Evolutionary conservation across 305 asterid species (phyloP).

Genomic region (Fraxinus platypoda): DNA sequence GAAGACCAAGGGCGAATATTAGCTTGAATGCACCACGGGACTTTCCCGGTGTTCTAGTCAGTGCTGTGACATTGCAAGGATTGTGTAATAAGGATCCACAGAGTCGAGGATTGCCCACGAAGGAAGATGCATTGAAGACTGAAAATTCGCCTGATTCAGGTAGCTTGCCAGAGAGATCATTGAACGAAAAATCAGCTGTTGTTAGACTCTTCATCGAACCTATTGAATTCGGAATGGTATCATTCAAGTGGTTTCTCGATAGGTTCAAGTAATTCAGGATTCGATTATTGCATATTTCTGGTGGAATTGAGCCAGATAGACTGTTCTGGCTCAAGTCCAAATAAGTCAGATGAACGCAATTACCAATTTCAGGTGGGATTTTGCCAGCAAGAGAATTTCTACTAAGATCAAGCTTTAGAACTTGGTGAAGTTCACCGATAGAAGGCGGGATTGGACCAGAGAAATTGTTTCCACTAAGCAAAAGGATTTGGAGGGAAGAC

Average conservation of each 20-base stretch:
- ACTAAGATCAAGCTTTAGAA: constrained; percentile 68
- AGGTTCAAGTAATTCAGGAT: constrained; percentile 78
- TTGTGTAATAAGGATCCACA: constrained; percentile 63
- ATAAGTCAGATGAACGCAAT: constrained; percentile 40
- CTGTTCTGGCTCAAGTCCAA: constrained; percentile 81
- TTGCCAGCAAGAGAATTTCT: constrained; percentile 54
- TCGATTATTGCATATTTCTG: constrained; percentile 54
- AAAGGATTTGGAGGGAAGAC: constrained; percentile 64
- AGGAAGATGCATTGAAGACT: constrained; percentile 73
- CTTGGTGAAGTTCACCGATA: constrained; percentile 67
- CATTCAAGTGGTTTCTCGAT: constrained; percentile 72
- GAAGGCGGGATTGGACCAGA: constrained; percentile 78
- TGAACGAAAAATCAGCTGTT: constrained; percentile 91
- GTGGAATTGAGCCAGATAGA: constrained; percentile 70
- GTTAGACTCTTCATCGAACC: constrained; percentile 85
- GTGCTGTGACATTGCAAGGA: constrained; percentile 52
- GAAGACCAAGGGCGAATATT: constrained; percentile 67
- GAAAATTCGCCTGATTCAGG: constrained; percentile 88
- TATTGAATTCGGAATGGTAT: constrained; percentile 61
- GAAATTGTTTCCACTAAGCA: constrained; percentile 64
- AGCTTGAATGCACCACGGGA: constrained; percentile 66
- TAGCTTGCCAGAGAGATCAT: constrained; percentile 71
- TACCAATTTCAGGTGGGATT: not conserved
- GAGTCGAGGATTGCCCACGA: constrained; percentile 74
- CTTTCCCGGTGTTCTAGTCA: constrained; percentile 28